These are phyloP conservation scores for Rubus parviflorus DNA, from an alignment of 306 rosid genomes.

Conservation along the genomic window DNA sequence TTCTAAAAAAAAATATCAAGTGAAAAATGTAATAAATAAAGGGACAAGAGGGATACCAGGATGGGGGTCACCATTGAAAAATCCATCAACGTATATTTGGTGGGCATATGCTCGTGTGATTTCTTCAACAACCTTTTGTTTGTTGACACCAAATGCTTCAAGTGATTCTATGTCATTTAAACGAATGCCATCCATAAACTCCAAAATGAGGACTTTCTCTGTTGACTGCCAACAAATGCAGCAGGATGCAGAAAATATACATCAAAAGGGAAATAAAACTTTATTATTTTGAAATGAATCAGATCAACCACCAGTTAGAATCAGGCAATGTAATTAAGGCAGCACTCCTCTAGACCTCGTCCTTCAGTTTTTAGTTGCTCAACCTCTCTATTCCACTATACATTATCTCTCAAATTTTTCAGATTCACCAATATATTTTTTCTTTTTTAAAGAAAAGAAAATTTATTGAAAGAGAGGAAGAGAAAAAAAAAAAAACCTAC, in stretches of 20 bases:
- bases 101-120: conserved; percentile 98
- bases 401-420: background rate
- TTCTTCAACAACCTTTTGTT: conserved; percentile 85
- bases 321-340: background rate
- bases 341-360: background rate
- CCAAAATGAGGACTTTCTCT: conserved; percentile 79
- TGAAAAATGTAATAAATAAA: conserved; percentile 4
- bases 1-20: background rate
- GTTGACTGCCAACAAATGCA: conserved; percentile 67
- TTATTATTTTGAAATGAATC: background rate
- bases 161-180: conserved; percentile 73
- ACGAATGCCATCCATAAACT: conserved; percentile 98
- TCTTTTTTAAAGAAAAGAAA: background rate
- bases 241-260: conserved; percentile 21
- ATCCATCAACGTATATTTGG: conserved; percentile 95
- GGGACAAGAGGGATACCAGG: conserved; percentile 56
- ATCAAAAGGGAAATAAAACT: background rate
- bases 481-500: background rate
- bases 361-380: background rate
- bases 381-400: background rate
- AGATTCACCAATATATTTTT: background rate
- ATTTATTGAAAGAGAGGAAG: background rate
- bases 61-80: conserved; percentile 99
- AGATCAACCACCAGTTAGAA: background rate
- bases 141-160: conserved; percentile 79